These are phyloP conservation scores for Irpex lacteus DNA, from an alignment of 1,284 basidiomycete species.

Conservation along the genomic window DNA sequence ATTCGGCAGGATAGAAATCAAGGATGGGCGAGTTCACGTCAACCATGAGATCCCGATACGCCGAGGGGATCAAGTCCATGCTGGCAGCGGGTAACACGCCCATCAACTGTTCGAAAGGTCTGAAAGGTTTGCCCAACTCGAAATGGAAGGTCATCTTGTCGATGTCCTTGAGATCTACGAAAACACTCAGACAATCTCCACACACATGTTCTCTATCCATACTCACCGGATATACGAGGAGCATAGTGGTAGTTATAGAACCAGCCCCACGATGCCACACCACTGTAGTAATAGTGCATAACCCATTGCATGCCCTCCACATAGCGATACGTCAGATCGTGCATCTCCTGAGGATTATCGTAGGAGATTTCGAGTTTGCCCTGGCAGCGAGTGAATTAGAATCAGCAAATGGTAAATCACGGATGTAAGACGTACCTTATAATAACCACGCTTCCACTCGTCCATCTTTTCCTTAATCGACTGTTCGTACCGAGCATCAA, in stretches of 20 bases:
- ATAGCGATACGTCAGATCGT: slow-evolving; percentile 75
- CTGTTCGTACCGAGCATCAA: slow-evolving; percentile 75
- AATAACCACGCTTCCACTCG: slow-evolving; percentile 91
- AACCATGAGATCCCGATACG: slow-evolving; percentile 92
- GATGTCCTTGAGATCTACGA: slow-evolving; percentile 71
- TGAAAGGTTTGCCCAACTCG: slow-evolving; percentile 86
- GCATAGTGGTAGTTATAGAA: slow-evolving; percentile 99
- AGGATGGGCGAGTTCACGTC: slow-evolving; percentile 85
- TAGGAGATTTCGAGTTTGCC: slow-evolving; percentile 83
- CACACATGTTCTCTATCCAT: neutral
- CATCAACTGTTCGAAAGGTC: slow-evolving; percentile 97
- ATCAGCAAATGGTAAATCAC: neutral
- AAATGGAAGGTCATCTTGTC: slow-evolving; percentile 85
- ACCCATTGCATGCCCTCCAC: slow-evolving; percentile 98
- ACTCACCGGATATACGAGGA: slow-evolving; percentile 85
- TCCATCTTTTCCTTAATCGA: slow-evolving; percentile 83
- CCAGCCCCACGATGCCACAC: slow-evolving; percentile 98
- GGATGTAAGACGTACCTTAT: slow-evolving; percentile 55
- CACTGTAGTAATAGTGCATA: slow-evolving; percentile 97
- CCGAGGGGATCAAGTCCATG: slow-evolving; percentile 81
- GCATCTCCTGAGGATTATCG: slow-evolving; percentile 65
- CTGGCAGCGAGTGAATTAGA: slow-evolving; percentile 33
- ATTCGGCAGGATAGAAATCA: slow-evolving; percentile 92
- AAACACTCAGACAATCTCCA: neutral
- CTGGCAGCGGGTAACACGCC: slow-evolving; percentile 93